Percentiles rank a stretch among this genome's conserved stretches.
Evolutionary conservation across 139 green algal genomes (phyloP).

Genomic region (Micromonas pusilla): DNA sequence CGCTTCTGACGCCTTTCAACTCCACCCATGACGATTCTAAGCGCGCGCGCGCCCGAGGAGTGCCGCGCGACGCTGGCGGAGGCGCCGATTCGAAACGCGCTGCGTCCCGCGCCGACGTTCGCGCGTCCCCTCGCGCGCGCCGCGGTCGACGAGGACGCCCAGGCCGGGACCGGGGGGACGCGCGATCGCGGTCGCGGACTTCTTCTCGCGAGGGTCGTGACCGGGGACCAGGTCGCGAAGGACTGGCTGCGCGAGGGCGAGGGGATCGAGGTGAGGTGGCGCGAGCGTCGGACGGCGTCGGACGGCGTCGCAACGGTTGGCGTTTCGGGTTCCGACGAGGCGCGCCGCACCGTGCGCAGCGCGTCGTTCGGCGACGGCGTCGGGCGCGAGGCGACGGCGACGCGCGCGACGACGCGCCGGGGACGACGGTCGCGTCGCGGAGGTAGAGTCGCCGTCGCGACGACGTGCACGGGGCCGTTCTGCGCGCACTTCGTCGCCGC

Average conservation of each 20-base stretch:
- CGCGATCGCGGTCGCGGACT: not conserved
- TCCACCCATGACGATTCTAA: too few relatives aligned
- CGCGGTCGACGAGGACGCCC: not conserved
- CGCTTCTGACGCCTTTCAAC: too few relatives aligned
- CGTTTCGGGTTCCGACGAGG: too few relatives aligned
- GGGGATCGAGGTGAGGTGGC: not conserved
- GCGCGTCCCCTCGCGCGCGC: too few relatives aligned
- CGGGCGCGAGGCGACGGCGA: not conserved
- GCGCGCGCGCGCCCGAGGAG: too few relatives aligned
- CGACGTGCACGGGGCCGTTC: slow-evolving; percentile 20
- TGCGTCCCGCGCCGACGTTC: too few relatives aligned
- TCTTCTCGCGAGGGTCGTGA: not conserved
- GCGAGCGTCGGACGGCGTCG: not conserved
- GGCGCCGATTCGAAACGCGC: too few relatives aligned
- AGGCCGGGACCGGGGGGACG: not conserved
- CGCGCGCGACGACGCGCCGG: not conserved
- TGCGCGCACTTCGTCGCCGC: slow-evolving; percentile 6
- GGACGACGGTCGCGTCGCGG: too few relatives aligned
- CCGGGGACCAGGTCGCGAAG: not conserved
- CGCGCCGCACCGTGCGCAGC: too few relatives aligned
- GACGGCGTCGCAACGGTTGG: not conserved
- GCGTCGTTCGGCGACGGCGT: not conserved
- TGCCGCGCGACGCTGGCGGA: too few relatives aligned
- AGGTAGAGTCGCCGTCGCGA: too few relatives aligned
- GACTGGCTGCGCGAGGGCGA: slow-evolving; percentile 18